Percentiles rank a stretch among this genome's conserved stretches.
phyloP scores from a whole-genome alignment of 75 land plant genomes.

The Cunninghamia lanceolata region DNA sequence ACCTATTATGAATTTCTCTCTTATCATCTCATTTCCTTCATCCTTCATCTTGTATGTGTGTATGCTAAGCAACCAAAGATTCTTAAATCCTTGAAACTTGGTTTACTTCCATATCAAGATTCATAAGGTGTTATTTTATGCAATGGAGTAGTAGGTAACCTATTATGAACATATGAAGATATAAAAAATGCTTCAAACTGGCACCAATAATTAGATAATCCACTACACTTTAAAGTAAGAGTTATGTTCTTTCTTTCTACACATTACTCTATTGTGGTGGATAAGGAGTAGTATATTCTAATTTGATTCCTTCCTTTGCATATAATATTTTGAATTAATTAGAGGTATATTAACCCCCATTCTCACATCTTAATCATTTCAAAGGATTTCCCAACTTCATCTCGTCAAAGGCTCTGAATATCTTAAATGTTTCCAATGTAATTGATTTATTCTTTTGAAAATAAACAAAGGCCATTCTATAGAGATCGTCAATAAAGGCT shows the following conservation, averaged over 20 bases:
- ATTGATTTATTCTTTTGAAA: neutral
- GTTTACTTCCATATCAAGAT: neutral
- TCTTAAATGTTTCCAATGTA: neutral
- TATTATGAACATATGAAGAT: too few species aligned
- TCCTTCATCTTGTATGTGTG: neutral
- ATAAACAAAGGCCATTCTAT: neutral
- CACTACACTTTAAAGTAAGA: neutral
- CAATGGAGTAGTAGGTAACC: too few species aligned
- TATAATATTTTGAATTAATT: too few species aligned
- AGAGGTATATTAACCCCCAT: neutral
- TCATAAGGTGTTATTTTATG: too few species aligned
- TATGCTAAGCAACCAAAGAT: neutral
- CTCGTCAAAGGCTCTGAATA: neutral
- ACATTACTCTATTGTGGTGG: neutral
- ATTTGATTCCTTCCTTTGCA: too few species aligned
- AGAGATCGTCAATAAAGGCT: neutral
- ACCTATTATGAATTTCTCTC: neutral
- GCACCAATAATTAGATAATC: slow-evolving; percentile 17
- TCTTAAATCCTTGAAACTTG: neutral
- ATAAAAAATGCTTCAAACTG: too few species aligned
- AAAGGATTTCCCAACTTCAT: neutral
- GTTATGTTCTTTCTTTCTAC: neutral
- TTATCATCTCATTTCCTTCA: slow-evolving; percentile 10
- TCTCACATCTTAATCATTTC: neutral
- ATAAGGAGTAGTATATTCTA: neutral